Evolutionary conservation across 306 rosid genomes (phyloP).

Genomic region (Delonix regia): DNA sequence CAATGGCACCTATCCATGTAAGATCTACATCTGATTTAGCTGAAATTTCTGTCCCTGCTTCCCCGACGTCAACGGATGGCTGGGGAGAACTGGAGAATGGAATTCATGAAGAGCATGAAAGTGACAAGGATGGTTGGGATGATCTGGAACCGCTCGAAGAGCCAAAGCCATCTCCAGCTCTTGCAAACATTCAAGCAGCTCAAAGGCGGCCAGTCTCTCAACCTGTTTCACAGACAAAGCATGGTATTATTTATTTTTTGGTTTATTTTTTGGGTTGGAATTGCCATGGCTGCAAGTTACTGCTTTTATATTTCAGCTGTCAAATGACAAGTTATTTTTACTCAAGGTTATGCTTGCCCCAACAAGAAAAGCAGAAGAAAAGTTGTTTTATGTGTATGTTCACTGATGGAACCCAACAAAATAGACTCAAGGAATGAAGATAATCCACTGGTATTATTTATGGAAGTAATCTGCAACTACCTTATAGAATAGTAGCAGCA

Average conservation of each 20-base stretch:
- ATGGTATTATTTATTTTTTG: conserved; percentile 55
- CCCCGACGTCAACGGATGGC: conserved; percentile 96
- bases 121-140: conserved; percentile 95
- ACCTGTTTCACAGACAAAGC: conserved; percentile 68
- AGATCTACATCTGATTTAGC: conserved; percentile 70
- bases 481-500: too few species aligned
- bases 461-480: too few species aligned
- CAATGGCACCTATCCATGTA: conserved; percentile 60
- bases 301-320: neutral
- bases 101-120: conserved; percentile 62
- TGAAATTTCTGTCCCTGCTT: conserved; percentile 65
- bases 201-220: conserved; percentile 88
- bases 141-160: conserved; percentile 92
- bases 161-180: conserved; percentile 68
- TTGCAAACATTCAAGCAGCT: conserved; percentile 91
- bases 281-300: conserved; percentile 29
- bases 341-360: neutral
- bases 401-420: too few species aligned
- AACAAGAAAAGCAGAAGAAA: neutral
- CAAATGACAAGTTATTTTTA: neutral
- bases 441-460: too few species aligned
- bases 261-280: conserved; percentile 10
- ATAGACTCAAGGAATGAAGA: too few species aligned
- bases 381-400: conserved; percentile 9
- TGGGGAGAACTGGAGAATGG: conserved; percentile 99